A percentile compares a stretch with the other conserved stretches of the same genome.
Conservation (phyloP, 495 filamentous ascomycete genomes). For the Penicillium waksmanii region DNA sequence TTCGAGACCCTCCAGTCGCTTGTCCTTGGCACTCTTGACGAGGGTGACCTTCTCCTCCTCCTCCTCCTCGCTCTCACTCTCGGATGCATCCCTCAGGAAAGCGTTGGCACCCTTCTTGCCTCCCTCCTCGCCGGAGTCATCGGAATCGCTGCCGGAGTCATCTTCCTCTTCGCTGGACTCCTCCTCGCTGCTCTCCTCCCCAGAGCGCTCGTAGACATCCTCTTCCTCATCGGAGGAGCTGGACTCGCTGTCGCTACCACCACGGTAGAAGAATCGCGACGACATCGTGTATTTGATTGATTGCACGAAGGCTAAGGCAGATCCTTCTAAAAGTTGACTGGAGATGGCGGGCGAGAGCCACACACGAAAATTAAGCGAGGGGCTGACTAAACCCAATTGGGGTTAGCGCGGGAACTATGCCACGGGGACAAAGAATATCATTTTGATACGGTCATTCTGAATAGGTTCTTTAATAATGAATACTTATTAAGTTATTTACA, state of each 20-base stretch:
- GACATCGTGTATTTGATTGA: constrained; percentile 41
- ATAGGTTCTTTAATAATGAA: too few species aligned
- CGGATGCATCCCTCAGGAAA: constrained; percentile 79
- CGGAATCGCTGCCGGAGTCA: constrained; percentile 16
- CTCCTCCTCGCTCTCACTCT: constrained; percentile 82
- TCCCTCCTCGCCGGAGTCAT: constrained; percentile 60
- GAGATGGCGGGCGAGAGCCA: constrained; percentile 47
- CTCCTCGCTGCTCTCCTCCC: constrained; percentile 73
- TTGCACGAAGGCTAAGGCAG: constrained; percentile 31
- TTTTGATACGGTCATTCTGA: background rate
- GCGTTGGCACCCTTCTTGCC: constrained; percentile 68
- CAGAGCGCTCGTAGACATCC: constrained; percentile 81
- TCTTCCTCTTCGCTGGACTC: constrained; percentile 70
- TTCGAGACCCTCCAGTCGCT: constrained; percentile 92
- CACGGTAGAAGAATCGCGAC: constrained; percentile 96
- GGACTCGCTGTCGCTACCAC: constrained; percentile 82
- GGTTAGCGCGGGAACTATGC: constrained; percentile 24
- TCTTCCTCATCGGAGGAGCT: constrained; percentile 83
- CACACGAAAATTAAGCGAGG: constrained; percentile 59
- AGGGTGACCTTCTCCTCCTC: constrained; percentile 83
- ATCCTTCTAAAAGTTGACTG: constrained; percentile 39
- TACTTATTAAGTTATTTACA: too few species aligned
- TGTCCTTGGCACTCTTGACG: constrained; percentile 97
- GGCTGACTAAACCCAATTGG: constrained; percentile 46
- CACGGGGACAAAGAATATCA: background rate